These are phyloP conservation scores for Rhizopogon roseolus DNA, from an alignment of 768 basidiomycete species.

Conservation along the genomic window DNA sequence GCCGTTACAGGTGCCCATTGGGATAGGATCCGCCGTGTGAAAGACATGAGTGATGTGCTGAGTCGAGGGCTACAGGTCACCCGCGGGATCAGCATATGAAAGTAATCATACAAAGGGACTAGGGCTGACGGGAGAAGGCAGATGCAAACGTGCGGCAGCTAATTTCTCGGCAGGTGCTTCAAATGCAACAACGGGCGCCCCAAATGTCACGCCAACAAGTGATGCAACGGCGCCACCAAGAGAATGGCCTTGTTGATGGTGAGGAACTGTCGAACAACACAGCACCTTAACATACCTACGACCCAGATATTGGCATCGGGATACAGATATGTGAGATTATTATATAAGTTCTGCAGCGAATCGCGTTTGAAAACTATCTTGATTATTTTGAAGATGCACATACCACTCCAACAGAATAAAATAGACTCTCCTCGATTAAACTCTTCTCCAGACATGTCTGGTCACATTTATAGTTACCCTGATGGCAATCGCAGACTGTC, in stretches of 20 bases:
- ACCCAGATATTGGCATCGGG: conserved; percentile 89
- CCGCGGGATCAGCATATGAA: conserved; percentile 1
- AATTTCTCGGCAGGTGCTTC: conserved; percentile 76
- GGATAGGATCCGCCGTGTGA: conserved; percentile 91
- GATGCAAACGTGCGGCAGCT: conserved; percentile 75
- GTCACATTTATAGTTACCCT: conserved; percentile 71
- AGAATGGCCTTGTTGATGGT: conserved; percentile 47
- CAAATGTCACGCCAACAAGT: conserved; percentile 84
- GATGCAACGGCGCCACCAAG: conserved; percentile 85
- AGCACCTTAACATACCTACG: conserved; percentile 41
- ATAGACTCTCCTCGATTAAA: conserved; percentile 76
- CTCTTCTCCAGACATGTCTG: conserved; percentile 76
- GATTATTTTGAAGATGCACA: conserved; percentile 20
- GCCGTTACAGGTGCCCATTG: conserved; percentile 81
- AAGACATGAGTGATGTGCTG: conserved; percentile 85
- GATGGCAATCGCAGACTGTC: conserved; percentile 86
- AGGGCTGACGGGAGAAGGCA: conserved; percentile 69
- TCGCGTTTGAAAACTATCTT: background rate
- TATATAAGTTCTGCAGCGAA: conserved; percentile 72
- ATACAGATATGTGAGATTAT: conserved; percentile 88
- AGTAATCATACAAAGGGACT: background rate
- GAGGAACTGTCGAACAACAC: background rate
- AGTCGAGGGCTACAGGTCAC: conserved; percentile 48
- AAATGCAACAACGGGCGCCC: conserved; percentile 87
- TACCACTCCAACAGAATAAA: conserved; percentile 84